Conservation (phyloP, 495 filamentous ascomycete species). For the Terfezia boudieri region DNA sequence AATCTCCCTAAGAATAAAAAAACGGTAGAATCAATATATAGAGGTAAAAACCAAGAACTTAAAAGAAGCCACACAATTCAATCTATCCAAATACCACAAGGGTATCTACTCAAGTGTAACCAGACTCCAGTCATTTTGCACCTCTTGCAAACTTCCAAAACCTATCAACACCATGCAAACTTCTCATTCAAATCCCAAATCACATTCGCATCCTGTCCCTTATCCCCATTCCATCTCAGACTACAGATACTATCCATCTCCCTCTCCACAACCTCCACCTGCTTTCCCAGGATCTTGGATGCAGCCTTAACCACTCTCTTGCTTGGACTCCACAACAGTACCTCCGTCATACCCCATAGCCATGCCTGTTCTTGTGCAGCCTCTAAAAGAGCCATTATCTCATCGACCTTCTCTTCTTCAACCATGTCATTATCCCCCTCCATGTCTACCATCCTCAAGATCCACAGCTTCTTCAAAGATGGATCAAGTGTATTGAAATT, state of each 20-base stretch:
- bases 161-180: slow-evolving; percentile 65
- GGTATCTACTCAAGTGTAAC: too few relatives aligned
- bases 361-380: slow-evolving; percentile 16
- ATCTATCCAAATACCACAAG: too few relatives aligned
- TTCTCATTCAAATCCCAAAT: slow-evolving; percentile 87
- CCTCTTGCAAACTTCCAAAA: background rate
- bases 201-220: slow-evolving; percentile 30
- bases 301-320: slow-evolving; percentile 36
- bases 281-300: slow-evolving; percentile 24
- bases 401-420: slow-evolving; percentile 27
- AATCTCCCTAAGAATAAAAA: too few relatives aligned
- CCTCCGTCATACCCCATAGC: slow-evolving; percentile 34
- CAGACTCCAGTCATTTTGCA: too few relatives aligned
- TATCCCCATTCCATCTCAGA: slow-evolving; percentile 38
- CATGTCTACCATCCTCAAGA: slow-evolving; percentile 49
- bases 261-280: slow-evolving; percentile 32
- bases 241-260: slow-evolving; percentile 40
- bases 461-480: slow-evolving; percentile 28
- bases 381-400: slow-evolving; percentile 19
- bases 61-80: too few relatives aligned
- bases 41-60: too few relatives aligned
- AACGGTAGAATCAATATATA: too few relatives aligned
- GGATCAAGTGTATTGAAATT: slow-evolving; percentile 34
- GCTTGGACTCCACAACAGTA: slow-evolving; percentile 45
- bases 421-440: background rate